Base-by-base conservation (phyloP, 139 green algal genomes). In the Volvox reticuliferus region DNA sequence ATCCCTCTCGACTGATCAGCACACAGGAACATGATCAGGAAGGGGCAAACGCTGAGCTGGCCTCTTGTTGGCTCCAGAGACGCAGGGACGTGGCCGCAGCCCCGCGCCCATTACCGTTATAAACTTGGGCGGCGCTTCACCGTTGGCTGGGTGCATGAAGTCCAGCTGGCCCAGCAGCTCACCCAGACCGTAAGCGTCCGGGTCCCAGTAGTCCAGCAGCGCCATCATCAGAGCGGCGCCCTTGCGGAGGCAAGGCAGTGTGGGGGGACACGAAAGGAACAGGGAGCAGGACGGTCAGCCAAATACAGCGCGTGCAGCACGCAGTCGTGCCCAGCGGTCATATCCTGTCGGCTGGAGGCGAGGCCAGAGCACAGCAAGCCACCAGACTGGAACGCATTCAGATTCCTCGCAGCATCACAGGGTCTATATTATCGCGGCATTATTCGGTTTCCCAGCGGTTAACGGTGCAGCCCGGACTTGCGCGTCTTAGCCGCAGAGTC, bases 181-280 rank as follows among this genome's bases (percentile, higher is more conserved):
- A 2, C 50, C 33, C 22, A 89, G 65, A 26, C 92, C 89, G 73
- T 84, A 90, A 24, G 36, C 65, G 37, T 71, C n/a, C 17, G 94
- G 93, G 65, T 95, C 93, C 91, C 93, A 95, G 81, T 95, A 96
- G 81, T 96, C 95, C 17, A 94, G 65, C 90, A 96, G 88, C 0
- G 89, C 76, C 12, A 79, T 63, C 28, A 91, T 80, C 87, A 96
- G 61, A 0, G 89, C 94, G 19, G 94, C 91, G 17, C 95, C 95
- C 94, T 96, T 69, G 69, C 28, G 44, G 44, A 6, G 36, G 37
- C 2, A 26, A 12, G 13, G 21, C 21, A 68, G 28, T 12, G 3
- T n/a, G 50, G 24, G 24, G 24, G 79, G 50, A 9, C 44, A 55
- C 9, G 44, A 55, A 55, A 55, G 44, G 44, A 55, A 55, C 44